These are phyloP conservation scores for Penicillium sp. DNA, from an alignment of 2,329 filamentous ascomycete genomes.

Conservation along the genomic window DNA sequence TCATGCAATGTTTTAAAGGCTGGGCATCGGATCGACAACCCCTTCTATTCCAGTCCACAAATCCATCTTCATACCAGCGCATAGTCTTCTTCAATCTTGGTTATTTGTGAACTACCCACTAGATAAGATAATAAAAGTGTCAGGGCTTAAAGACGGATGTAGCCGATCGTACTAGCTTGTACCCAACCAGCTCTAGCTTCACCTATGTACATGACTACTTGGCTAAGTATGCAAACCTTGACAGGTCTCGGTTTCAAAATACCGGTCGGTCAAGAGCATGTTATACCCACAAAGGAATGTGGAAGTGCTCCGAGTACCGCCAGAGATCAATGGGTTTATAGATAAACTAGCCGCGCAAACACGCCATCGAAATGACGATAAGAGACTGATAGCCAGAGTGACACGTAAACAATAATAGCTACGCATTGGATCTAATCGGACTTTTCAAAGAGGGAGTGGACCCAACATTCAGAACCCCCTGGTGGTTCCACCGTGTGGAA, in stretches of 20 bases:
- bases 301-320: not conserved
- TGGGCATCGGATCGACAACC: not conserved
- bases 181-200: not conserved
- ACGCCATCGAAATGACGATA: not conserved
- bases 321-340: not conserved
- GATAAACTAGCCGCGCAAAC: not conserved
- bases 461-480: not conserved
- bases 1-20: not conserved
- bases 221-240: not conserved
- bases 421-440: not conserved
- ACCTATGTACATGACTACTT: not conserved
- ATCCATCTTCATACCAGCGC: not conserved
- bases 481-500: not conserved
- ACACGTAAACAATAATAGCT: not conserved
- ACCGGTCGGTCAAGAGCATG: not conserved
- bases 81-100: not conserved
- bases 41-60: not conserved
- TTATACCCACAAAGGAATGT: not conserved
- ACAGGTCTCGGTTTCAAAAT: not conserved
- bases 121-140: not conserved
- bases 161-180: not conserved
- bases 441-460: not conserved
- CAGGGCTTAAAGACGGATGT: not conserved
- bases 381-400: not conserved
- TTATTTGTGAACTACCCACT: not conserved